Percentiles rank a stretch among this genome's conserved stretches.
Evolutionary conservation across 176 grass and related monocot species (phyloP).

Genomic region (Carex cristatella): DNA sequence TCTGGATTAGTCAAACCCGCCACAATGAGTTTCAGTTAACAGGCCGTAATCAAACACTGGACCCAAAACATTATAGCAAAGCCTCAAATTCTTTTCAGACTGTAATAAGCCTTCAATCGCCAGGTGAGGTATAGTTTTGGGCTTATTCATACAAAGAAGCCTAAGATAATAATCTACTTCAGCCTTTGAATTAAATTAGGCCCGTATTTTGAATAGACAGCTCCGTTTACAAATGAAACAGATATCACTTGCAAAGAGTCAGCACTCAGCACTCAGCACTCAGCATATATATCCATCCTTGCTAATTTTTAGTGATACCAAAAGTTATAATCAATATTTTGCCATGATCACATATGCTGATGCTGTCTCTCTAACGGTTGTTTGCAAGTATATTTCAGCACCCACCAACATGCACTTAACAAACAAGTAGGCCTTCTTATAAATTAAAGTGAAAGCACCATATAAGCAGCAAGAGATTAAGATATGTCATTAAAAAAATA

Average conservation of each 20-base stretch:
- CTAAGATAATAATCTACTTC: background rate
- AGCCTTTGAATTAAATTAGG: background rate
- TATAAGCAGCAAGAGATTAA: background rate
- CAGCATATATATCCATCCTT: background rate
- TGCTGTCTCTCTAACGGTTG: constrained; percentile 18
- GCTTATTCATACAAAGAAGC: background rate
- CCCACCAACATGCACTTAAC: constrained; percentile 13
- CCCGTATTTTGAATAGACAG: background rate
- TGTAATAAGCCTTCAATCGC: background rate
- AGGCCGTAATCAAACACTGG: too few species aligned
- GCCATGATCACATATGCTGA: background rate
- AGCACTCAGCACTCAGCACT: background rate
- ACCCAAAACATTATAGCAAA: too few species aligned
- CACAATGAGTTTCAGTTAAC: background rate
- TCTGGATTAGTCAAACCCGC: background rate
- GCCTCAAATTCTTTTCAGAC: too few species aligned
- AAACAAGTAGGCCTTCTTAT: background rate
- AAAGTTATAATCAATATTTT: background rate
- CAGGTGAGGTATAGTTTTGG: background rate
- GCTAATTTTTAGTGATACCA: background rate
- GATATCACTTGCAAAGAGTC: background rate
- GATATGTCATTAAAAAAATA: constrained; percentile 7
- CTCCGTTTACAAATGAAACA: background rate
- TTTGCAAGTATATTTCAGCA: constrained; percentile 14
- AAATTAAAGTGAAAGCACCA: background rate